Base-by-base conservation (phyloP, 768 basidiomycete genomes). In the Ephemerocybe angulata region DNA sequence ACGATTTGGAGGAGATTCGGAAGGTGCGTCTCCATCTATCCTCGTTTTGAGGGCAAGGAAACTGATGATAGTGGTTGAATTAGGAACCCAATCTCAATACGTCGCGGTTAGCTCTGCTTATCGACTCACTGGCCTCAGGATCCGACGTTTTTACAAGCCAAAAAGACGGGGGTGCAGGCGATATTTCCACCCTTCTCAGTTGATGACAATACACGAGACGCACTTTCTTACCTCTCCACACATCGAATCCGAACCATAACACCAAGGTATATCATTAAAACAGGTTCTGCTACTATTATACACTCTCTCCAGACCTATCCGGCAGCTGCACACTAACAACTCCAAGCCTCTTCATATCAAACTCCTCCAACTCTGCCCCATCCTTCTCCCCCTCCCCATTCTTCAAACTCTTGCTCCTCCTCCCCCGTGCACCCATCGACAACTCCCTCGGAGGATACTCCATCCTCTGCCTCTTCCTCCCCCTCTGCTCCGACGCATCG, bases 61-160 rank as follows among this genome's bases (percentile, higher is more conserved):
- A 21, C 40, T 42, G 19, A 42, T 19, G 40, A 21, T 11, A 13
- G 13, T 42, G 22, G n/a, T 42, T 42, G 3, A 12, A 2, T 22
- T 49, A 79, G 76, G 74, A 93, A 66, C 85, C 86, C 0, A 85
- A 84, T 54, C 72, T 93, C 57, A 83, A 83, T 0, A 76, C 78
- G 2, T 82, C 89, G 13, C 78, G 87, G 4, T 74, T 94, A 2
- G 78, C 83, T 0, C 65, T 94, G 49, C 77, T 94, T 33, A 88
- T 94, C 58, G 89, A 93, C 63, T 90, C 91, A 0, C 72, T 93
- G 52, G 88, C 87, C 7, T 82, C 88, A 1, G 90, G 90, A 3
- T 84, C 88, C 1, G 86, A 90, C 24, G 81, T 89, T 1, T 90
- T 88, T 63, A 67, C 79, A 3, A 77, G 80, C 15, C 76, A 55